These are phyloP conservation scores for Apiotrichum porosum DNA, from an alignment of 1,284 basidiomycete genomes.

Conservation along the genomic window DNA sequence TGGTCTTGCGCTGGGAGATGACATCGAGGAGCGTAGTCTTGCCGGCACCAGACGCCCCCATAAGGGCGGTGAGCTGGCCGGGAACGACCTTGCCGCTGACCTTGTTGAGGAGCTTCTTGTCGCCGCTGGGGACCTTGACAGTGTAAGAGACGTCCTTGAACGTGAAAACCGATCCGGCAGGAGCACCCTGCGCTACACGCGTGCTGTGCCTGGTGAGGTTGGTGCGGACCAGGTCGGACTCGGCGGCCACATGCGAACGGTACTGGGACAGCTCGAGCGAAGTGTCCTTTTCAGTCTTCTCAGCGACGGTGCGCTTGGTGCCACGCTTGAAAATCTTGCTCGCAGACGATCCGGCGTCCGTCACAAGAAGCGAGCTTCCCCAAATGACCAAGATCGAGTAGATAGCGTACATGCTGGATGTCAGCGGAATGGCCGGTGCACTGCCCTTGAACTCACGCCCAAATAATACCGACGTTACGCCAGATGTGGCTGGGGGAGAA, in stretches of 20 bases:
- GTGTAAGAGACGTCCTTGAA: constrained; percentile 52
- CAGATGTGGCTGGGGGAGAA: constrained; percentile 48
- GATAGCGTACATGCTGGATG: constrained; percentile 43
- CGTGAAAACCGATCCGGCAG: constrained; percentile 35
- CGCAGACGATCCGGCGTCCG: constrained; percentile 38
- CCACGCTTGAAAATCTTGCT: constrained; percentile 16
- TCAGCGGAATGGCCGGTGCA: too few relatives aligned
- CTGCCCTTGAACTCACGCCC: too few relatives aligned
- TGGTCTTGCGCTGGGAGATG: constrained; percentile 48
- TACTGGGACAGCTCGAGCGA: not conserved
- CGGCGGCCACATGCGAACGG: too few relatives aligned
- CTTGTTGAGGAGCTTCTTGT: constrained; percentile 49
- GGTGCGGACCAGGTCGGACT: not conserved
- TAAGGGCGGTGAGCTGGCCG: constrained; percentile 52
- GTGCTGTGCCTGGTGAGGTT: not conserved
- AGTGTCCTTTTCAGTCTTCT: constrained; percentile 15
- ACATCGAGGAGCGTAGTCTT: constrained; percentile 52
- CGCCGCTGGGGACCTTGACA: constrained; percentile 45
- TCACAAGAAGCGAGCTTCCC: constrained; percentile 17
- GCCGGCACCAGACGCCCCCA: constrained; percentile 49
- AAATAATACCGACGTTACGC: constrained; percentile 53
- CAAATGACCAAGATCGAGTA: constrained; percentile 27
- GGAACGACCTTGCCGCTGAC: constrained; percentile 55
- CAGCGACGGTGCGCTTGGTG: constrained; percentile 29
- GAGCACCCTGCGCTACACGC: not conserved